Conservation (phyloP, 257 asterid genomes). For the Solanum dulcamara region DNA sequence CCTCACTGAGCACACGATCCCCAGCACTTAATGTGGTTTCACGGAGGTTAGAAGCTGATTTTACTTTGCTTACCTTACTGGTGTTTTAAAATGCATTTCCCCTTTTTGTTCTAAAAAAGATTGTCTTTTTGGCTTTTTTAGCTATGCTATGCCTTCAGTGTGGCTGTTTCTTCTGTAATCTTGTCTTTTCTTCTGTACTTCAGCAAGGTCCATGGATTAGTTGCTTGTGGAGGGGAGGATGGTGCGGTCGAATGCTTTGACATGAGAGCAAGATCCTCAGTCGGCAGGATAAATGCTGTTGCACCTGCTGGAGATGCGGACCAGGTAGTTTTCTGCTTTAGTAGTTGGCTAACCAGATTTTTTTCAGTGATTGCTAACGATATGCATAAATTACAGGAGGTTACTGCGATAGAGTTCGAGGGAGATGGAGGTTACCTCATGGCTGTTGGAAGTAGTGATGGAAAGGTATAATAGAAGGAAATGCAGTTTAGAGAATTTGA, state of each 20-base stretch:
- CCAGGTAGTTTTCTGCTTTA: slow-evolving; percentile 34
- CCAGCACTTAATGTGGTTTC: slow-evolving; percentile 92
- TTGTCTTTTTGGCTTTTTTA: neutral
- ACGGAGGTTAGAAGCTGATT: slow-evolving; percentile 45
- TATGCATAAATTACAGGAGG: slow-evolving; percentile 42
- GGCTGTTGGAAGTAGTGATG: slow-evolving; percentile 93
- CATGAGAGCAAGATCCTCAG: slow-evolving; percentile 72
- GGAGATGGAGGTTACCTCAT: slow-evolving; percentile 66
- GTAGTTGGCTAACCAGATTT: neutral
- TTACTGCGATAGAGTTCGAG: slow-evolving; percentile 79
- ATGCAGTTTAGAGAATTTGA: neutral
- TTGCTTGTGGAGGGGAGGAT: slow-evolving; percentile 94
- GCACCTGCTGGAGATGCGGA: slow-evolving; percentile 54
- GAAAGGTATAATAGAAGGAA: slow-evolving; percentile 50
- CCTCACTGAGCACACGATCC: slow-evolving; percentile 78
- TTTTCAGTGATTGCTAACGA: neutral
- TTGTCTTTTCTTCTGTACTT: neutral
- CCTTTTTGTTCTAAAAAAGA: neutral
- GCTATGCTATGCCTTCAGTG: neutral
- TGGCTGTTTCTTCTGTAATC: neutral
- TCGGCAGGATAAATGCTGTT: slow-evolving; percentile 66
- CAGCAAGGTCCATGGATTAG: slow-evolving; percentile 81
- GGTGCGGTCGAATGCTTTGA: slow-evolving; percentile 97
- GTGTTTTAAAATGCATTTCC: neutral
- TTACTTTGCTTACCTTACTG: neutral